Conservation (phyloP, 352 stramenopile genomes). For the Blastocystis sp. region DNA sequence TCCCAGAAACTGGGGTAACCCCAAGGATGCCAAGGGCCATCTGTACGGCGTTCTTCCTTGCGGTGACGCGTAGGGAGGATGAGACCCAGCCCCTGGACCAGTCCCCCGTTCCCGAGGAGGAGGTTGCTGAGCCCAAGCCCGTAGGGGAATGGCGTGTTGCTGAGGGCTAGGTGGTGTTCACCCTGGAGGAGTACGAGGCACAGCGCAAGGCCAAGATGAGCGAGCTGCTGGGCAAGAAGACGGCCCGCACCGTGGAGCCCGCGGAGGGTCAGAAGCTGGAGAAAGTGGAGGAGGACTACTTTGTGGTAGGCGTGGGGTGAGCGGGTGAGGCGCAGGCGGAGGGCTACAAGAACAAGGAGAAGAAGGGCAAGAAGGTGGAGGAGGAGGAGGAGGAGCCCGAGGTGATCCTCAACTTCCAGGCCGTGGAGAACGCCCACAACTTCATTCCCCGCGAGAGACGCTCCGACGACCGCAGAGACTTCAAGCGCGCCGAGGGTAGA, state of each 20-base stretch:
- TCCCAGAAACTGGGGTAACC: conserved; percentile 51
- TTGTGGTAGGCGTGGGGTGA: conserved; percentile 19
- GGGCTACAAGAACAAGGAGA: conserved; percentile 29
- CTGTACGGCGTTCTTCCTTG: neutral
- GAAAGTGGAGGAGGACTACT: conserved; percentile 29
- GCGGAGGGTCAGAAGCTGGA: neutral
- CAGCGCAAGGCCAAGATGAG: conserved; percentile 29
- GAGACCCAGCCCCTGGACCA: neutral
- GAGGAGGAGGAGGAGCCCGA: conserved; percentile 9
- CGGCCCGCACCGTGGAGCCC: neutral
- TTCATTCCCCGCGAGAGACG: no score
- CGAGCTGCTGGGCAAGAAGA: conserved; percentile 3
- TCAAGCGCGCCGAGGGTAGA: no score
- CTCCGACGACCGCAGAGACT: no score
- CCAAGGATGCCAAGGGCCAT: conserved; percentile 38
- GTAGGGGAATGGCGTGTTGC: neutral
- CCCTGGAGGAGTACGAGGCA: conserved; percentile 32
- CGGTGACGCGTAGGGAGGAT: neutral
- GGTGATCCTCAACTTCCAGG: conserved; percentile 51
- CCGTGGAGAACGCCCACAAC: neutral
- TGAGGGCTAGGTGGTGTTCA: neutral
- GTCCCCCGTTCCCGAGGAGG: neutral
- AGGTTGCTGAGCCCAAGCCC: neutral
- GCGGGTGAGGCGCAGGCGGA: neutral
- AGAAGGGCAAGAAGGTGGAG: conserved; percentile 2